Conservation (phyloP, 345 rosid genomes). For the Corymbia maculata region DNA sequence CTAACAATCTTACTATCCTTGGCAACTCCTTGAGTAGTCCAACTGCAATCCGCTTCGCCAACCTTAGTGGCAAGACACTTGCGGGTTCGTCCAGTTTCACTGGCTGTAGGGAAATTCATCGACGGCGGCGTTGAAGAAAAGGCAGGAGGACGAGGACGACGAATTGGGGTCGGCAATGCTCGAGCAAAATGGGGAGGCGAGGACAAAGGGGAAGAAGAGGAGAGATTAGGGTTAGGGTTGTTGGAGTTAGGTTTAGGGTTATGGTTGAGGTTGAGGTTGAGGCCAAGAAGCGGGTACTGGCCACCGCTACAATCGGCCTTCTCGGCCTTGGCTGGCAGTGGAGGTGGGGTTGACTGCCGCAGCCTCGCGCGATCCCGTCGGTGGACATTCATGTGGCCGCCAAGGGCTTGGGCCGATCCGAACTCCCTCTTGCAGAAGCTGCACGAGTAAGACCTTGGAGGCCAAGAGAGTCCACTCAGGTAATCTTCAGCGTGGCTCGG, state of each 20-base stretch:
- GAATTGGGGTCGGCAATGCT: slow-evolving; percentile 35
- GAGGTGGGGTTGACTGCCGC: slow-evolving; percentile 49
- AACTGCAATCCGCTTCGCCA: neutral
- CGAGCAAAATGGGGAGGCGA: slow-evolving; percentile 18
- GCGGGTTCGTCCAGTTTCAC: neutral
- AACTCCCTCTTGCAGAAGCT: slow-evolving; percentile 94
- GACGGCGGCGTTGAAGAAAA: neutral
- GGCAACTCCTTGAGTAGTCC: neutral
- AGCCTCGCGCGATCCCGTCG: slow-evolving; percentile 91
- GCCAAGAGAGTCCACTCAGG: slow-evolving; percentile 69
- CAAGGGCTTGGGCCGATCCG: slow-evolving; percentile 95
- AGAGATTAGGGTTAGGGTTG: slow-evolving; percentile 54
- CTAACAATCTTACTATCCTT: slow-evolving; percentile 31
- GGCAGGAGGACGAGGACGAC: slow-evolving; percentile 10
- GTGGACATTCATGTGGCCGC: slow-evolving; percentile 97
- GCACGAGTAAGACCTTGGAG: slow-evolving; percentile 89
- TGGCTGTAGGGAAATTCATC: neutral
- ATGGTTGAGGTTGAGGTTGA: slow-evolving; percentile 28
- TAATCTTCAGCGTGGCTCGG: neutral
- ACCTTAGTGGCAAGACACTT: neutral
- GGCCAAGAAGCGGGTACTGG: slow-evolving; percentile 33
- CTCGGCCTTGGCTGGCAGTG: slow-evolving; percentile 7
- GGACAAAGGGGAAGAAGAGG: slow-evolving; percentile 27
- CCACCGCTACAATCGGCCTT: neutral
- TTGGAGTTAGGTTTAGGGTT: slow-evolving; percentile 20